These are phyloP conservation scores for Boletus rubescentipes DNA, from an alignment of 768 basidiomycete genomes.

Conservation along the genomic window DNA sequence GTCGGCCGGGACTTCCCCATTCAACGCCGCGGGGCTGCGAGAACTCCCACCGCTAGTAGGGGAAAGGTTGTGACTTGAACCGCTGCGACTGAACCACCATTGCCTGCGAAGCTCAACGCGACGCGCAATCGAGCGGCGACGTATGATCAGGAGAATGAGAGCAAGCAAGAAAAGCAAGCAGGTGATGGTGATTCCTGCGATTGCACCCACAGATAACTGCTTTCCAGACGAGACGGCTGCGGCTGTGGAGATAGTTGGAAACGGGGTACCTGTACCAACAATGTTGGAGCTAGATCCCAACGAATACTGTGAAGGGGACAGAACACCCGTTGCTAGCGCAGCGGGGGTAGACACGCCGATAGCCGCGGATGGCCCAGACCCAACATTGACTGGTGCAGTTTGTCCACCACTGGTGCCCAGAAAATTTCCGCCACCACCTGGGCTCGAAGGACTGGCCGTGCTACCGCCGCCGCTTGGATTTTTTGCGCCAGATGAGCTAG, in stretches of 20 bases:
- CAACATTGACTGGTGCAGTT: background rate
- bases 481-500: background rate
- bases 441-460: background rate
- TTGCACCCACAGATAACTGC: constrained; percentile 43
- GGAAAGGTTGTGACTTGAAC: background rate
- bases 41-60: constrained; percentile 11
- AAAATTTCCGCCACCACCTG: background rate
- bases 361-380: background rate
- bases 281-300: constrained; percentile 9
- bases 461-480: background rate
- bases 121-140: constrained; percentile 44
- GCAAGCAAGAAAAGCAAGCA: constrained; percentile 32
- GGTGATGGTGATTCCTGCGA: constrained; percentile 45
- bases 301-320: constrained; percentile 4
- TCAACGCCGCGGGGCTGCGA: constrained; percentile 12
- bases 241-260: constrained; percentile 7
- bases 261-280: constrained; percentile 14
- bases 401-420: background rate
- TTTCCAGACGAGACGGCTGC: constrained; percentile 18
- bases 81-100: constrained; percentile 45
- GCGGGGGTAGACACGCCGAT: background rate
- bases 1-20: constrained; percentile 19
- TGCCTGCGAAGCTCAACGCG: constrained; percentile 42
- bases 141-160: constrained; percentile 42
- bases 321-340: background rate